Evolutionary conservation across 305 asterid genomes (phyloP).

Genomic region (Striga hermonthica): DNA sequence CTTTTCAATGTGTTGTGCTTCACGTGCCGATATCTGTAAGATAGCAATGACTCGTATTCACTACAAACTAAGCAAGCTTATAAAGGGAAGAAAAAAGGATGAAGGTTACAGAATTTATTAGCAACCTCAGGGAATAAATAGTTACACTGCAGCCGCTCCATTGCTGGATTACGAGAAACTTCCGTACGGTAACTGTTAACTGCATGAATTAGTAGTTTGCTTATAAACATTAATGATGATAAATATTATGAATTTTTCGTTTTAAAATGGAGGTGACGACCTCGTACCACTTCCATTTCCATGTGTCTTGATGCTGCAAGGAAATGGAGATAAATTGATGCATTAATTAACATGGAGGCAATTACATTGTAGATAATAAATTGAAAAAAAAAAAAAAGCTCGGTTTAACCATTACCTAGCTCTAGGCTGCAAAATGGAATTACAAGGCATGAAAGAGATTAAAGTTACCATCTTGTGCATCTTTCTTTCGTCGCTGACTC

Average conservation of each 20-base stretch:
- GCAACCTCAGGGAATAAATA: slow-evolving; percentile 88
- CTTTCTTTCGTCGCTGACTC: slow-evolving; percentile 29
- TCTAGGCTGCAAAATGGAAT: slow-evolving; percentile 42
- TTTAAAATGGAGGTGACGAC: slow-evolving; percentile 9
- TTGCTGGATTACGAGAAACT: slow-evolving; percentile 61
- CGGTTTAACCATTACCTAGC: slow-evolving; percentile 44
- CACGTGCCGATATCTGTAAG: slow-evolving; percentile 53
- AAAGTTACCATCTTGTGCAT: slow-evolving; percentile 38
- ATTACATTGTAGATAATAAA: background rate
- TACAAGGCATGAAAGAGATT: slow-evolving; percentile 42
- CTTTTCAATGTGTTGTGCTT: slow-evolving; percentile 51
- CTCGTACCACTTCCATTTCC: slow-evolving; percentile 44
- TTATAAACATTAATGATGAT: slow-evolving; percentile 21
- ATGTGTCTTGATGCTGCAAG: slow-evolving; percentile 48
- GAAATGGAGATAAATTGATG: slow-evolving; percentile 26
- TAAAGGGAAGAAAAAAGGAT: background rate
- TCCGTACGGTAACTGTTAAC: slow-evolving; percentile 52
- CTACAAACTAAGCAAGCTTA: slow-evolving; percentile 10
- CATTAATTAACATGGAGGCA: slow-evolving; percentile 16
- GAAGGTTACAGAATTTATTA: background rate
- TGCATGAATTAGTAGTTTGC: slow-evolving; percentile 34
- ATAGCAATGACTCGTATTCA: slow-evolving; percentile 19
- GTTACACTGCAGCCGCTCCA: slow-evolving; percentile 73
- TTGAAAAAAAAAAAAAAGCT: slow-evolving; percentile 1
- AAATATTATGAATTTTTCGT: background rate